Base-by-base conservation (phyloP, 768 basidiomycete species). In the Boletus vinaceobasis region DNA sequence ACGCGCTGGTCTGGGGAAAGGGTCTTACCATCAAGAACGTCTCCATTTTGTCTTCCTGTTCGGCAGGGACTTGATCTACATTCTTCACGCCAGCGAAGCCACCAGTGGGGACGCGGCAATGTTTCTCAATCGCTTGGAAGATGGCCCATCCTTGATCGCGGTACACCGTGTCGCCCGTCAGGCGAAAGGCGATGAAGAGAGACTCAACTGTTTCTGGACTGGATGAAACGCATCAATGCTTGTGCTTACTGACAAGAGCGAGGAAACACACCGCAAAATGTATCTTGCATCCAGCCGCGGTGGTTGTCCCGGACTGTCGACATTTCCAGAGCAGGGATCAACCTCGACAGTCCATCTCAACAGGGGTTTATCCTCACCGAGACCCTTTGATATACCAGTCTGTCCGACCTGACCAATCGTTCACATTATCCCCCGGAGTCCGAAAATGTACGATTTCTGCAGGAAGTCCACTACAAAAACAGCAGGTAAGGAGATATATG, bases 351-450 rank as follows among this genome's bases (percentile, higher is more conserved):
- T 26, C 43, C 32, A 35, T 26, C 11, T 37, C 14, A 6, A 26
- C 10, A 23, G 7, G 21, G 23, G 26, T 13, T 8, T 29, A 4
- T 44, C 66, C 81, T 58, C 57, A 88, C 87, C 72, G 65, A 26
- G 82, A 84, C 17, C 89, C 90, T 72, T 93, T 95, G 75, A 96
- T 93, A 65, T 93, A 96, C 94, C 94, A 97, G 64, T 95, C 93
- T 15, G 73, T 56, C 17, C 61, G 59, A 13, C 51, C 45, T 5
- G 78, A 74, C 38, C 74, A 73, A 15, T 69, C 69, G 11, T 78
- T 74, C 61, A 85, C 71, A 0, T 76, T 76, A 35, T 90, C 85
- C 39, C 76, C 81, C 2, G 79, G 75, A 7, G 83, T 82, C 42
- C 84, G 78, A 74, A 95, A 98, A 70, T 94, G 86, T 19, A 83